A percentile compares a stretch with the other conserved stretches of the same genome.
phyloP scores from a whole-genome alignment of 1,139 yeast genomes.

The Spencermartinsiella ligniputridi region DNA sequence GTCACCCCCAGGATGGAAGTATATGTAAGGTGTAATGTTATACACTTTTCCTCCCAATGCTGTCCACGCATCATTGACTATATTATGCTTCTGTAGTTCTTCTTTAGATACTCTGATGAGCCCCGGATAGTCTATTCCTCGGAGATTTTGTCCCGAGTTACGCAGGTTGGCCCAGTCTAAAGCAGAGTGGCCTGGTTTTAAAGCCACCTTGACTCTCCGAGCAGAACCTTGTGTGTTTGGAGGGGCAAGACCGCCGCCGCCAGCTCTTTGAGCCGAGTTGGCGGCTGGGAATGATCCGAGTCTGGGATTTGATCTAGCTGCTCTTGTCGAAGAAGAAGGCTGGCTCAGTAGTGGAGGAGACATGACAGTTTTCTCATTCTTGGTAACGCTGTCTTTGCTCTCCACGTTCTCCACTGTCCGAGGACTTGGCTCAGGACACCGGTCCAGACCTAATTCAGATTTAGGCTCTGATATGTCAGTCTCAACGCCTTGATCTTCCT shows the following conservation, averaged over 20 bases:
- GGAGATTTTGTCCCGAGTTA: conserved; percentile 39
- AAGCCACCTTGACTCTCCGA: conserved; percentile 47
- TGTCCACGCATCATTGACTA: conserved; percentile 76
- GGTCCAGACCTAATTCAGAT: too few relatives aligned
- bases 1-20: conserved; percentile 92
- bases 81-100: conserved; percentile 58
- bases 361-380: too few relatives aligned
- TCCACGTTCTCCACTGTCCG: too few relatives aligned
- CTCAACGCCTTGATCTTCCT: too few relatives aligned
- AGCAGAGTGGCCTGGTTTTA: conserved; percentile 80
- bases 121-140: conserved; percentile 30
- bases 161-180: conserved; percentile 77
- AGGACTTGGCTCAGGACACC: too few relatives aligned
- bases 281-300: conserved; percentile 34
- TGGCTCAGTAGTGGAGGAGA: too few relatives aligned
- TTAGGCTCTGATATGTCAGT: too few relatives aligned
- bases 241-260: conserved; percentile 12
- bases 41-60: conserved; percentile 76
- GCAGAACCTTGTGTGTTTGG: conserved; percentile 30
- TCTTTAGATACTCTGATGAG: conserved; percentile 50
- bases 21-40: conserved; percentile 74
- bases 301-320: too few relatives aligned
- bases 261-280: conserved; percentile 42
- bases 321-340: too few relatives aligned
- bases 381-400: too few relatives aligned